A percentile compares a stretch with the other conserved stretches of the same genome.
These are phyloP conservation scores for Citrullus mucosospermus DNA, from an alignment of 306 rosid genomes.

Conservation along the genomic window DNA sequence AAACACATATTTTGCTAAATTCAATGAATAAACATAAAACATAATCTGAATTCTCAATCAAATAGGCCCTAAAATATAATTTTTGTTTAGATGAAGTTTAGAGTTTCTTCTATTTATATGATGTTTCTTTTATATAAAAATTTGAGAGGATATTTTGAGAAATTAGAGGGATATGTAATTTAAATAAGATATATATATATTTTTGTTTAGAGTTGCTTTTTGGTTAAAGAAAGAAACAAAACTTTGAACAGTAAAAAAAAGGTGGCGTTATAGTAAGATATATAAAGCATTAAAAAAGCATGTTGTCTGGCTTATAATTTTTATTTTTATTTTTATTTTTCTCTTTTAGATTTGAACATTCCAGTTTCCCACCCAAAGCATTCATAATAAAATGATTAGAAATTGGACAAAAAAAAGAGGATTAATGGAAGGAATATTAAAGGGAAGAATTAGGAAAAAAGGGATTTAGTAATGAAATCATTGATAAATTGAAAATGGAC, in stretches of 20 bases:
- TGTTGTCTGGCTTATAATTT: neutral
- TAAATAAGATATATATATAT: neutral
- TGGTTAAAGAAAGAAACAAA: neutral
- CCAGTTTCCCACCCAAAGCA: neutral
- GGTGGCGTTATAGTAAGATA: neutral
- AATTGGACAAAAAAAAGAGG: neutral
- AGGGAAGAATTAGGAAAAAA: neutral
- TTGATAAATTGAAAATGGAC: neutral
- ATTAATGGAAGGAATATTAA: neutral
- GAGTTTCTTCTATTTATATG: too few species aligned
- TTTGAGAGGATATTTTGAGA: too few species aligned
- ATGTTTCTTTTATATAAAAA: too few species aligned
- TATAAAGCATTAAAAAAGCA: neutral
- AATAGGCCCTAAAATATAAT: too few species aligned
- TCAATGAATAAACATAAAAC: too few species aligned
- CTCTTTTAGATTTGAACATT: neutral
- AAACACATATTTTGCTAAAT: too few species aligned
- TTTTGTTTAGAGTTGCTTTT: neutral
- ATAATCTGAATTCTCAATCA: too few species aligned
- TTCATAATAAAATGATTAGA: neutral
- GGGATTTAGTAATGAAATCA: neutral
- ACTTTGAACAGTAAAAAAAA: neutral
- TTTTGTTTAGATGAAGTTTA: too few species aligned
- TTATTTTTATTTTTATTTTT: neutral
- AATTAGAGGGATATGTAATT: neutral